Conservation (phyloP, 768 basidiomycete species). For the Boletus insuetus region DNA sequence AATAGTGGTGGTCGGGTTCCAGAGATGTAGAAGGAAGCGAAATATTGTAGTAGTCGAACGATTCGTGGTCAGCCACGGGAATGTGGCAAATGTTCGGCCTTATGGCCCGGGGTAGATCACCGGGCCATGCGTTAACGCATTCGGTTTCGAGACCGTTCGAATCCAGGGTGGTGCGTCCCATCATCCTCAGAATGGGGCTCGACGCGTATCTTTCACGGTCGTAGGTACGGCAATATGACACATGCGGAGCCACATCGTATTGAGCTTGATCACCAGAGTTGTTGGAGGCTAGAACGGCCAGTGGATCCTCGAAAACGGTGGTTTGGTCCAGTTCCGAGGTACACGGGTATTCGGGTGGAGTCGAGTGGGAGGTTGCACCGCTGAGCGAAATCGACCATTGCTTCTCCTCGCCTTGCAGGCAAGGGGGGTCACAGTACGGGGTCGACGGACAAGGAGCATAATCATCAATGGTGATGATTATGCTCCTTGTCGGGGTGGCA, state of each 20-base stretch:
- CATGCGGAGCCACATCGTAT: not conserved
- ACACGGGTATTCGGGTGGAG: no score
- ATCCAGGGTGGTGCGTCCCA: slow-evolving; percentile 10
- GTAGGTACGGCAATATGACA: slow-evolving; percentile 4
- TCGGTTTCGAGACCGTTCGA: not conserved
- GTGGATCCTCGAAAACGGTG: not conserved
- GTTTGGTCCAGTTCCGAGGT: not conserved
- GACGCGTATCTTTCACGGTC: slow-evolving; percentile 1
- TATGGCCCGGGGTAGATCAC: not conserved
- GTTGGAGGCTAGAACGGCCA: not conserved
- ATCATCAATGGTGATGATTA: not conserved
- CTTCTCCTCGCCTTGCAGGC: not conserved
- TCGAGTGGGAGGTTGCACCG: no score
- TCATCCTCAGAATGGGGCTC: slow-evolving; percentile 12
- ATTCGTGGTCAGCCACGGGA: slow-evolving; percentile 11
- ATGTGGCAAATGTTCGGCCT: not conserved
- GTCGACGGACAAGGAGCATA: slow-evolving; percentile 16
- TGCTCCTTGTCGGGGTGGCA: no score
- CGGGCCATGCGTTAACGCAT: not conserved
- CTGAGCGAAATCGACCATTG: not conserved
- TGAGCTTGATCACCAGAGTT: not conserved
- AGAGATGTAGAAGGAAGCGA: not conserved
- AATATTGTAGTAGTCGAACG: slow-evolving; percentile 7
- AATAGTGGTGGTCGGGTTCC: not conserved
- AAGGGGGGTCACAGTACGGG: not conserved